A percentile compares a stretch with the other conserved stretches of the same genome.
Conservation (phyloP, 495 filamentous ascomycete genomes). For the Rhypophila decipiens region DNA sequence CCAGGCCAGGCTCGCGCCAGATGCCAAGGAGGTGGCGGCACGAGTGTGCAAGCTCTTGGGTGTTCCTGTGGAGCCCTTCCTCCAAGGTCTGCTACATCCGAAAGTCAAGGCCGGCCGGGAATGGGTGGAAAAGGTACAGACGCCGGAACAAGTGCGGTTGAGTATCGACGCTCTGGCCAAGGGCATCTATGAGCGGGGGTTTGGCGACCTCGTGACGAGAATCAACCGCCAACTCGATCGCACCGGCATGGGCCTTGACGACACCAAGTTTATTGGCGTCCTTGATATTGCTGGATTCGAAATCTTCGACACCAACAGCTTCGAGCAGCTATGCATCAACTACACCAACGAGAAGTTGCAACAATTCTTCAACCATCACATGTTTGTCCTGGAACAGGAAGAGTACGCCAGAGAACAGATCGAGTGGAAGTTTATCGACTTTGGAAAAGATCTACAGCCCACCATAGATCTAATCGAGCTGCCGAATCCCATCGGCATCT, state of each 20-base stretch:
- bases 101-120: slow-evolving; percentile 91
- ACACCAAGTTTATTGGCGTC: slow-evolving; percentile 93
- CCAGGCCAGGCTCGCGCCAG: slow-evolving; percentile 74
- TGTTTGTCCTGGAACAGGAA: slow-evolving; percentile 99
- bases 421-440: slow-evolving; percentile 99
- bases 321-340: slow-evolving; percentile 99
- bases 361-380: slow-evolving; percentile 99
- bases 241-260: slow-evolving; percentile 68
- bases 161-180: slow-evolving; percentile 90
- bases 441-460: slow-evolving; percentile 93
- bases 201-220: slow-evolving; percentile 83
- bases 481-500: slow-evolving; percentile 95
- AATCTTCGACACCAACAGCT: slow-evolving; percentile 97
- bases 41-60: slow-evolving; percentile 80
- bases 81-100: slow-evolving; percentile 84
- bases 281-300: slow-evolving; percentile 99
- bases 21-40: slow-evolving; percentile 62
- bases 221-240: slow-evolving; percentile 91
- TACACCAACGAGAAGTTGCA: slow-evolving; percentile 99
- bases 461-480: slow-evolving; percentile 97
- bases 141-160: slow-evolving; percentile 89
- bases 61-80: slow-evolving; percentile 74
- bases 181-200: slow-evolving; percentile 93
- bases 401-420: slow-evolving; percentile 98
- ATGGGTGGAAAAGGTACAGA: slow-evolving; percentile 97